Evolutionary conservation across 176 grass and related monocot genomes (phyloP).

Genomic region (Aegilops longissima): DNA sequence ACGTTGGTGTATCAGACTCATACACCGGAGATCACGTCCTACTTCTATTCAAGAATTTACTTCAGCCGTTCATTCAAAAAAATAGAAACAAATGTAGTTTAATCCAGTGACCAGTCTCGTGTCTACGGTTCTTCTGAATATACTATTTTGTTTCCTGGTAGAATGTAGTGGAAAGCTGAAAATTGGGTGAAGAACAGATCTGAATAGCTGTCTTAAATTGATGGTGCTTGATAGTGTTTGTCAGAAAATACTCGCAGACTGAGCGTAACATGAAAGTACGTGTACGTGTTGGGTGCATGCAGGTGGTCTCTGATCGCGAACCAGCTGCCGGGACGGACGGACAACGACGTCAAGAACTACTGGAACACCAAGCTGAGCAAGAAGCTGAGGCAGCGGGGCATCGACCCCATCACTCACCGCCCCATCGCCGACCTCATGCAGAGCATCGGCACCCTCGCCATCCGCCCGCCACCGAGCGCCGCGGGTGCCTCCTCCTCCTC

Average conservation of each 20-base stretch:
- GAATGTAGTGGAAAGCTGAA: background rate
- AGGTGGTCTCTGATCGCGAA: slow-evolving; percentile 98
- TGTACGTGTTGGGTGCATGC: slow-evolving; percentile 4
- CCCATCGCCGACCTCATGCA: slow-evolving; percentile 84
- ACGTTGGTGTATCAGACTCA: background rate
- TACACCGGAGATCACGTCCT: background rate
- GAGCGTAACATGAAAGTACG: background rate
- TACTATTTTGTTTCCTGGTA: background rate
- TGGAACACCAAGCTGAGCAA: slow-evolving; percentile 99
- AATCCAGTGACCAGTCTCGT: background rate
- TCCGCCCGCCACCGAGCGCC: slow-evolving; percentile 21
- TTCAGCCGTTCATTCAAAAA: background rate
- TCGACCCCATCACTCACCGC: slow-evolving; percentile 95
- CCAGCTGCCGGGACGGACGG: slow-evolving; percentile 83
- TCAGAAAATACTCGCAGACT: background rate
- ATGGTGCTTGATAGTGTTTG: background rate
- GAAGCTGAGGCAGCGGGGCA: slow-evolving; percentile 72
- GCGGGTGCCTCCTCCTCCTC: slow-evolving; percentile 12
- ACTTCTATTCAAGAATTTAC: background rate
- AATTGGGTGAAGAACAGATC: background rate
- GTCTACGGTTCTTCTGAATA: background rate
- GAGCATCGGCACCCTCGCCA: slow-evolving; percentile 51
- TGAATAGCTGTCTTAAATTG: background rate
- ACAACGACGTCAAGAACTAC: slow-evolving; percentile 98
- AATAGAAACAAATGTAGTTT: background rate